phyloP scores from a whole-genome alignment of 495 filamentous ascomycete genomes.

The Penicillium canariense region DNA sequence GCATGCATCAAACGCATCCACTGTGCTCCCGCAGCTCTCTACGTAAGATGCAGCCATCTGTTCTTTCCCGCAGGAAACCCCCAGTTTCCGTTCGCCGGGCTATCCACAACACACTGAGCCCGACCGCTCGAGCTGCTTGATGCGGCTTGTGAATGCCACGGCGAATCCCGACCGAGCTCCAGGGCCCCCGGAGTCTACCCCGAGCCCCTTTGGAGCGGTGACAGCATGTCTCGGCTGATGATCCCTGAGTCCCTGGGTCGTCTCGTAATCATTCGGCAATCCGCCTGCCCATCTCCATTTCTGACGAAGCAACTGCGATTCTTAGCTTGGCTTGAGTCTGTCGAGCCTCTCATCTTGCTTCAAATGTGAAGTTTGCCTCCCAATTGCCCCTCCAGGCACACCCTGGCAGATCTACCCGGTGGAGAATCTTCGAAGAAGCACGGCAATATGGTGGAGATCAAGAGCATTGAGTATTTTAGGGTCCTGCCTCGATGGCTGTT shows the following conservation, averaged over 20 bases:
- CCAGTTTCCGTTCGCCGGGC: not conserved
- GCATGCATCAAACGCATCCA: too few relatives aligned
- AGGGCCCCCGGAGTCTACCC: not conserved
- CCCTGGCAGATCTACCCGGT: not conserved
- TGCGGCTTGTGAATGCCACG: not conserved
- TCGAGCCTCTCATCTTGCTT: not conserved
- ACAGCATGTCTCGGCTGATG: too few relatives aligned
- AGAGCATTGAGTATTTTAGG: slow-evolving; percentile 70
- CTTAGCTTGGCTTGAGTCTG: not conserved
- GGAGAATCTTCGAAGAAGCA: not conserved
- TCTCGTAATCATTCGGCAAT: not conserved
- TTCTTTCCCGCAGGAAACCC: not conserved
- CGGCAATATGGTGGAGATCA: slow-evolving; percentile 65
- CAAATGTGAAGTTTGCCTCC: not conserved
- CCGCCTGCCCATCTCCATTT: slow-evolving; percentile 3
- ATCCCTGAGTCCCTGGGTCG: not conserved
- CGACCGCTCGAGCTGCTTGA: not conserved
- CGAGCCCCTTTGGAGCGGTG: slow-evolving; percentile 5
- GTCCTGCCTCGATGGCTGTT: slow-evolving; percentile 76
- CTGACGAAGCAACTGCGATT: slow-evolving; percentile 8
- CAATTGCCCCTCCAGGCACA: not conserved
- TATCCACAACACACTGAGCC: not conserved
- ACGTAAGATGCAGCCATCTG: too few relatives aligned
- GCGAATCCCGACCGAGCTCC: not conserved
- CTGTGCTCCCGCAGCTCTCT: too few relatives aligned